Conservation (phyloP, 2,329 filamentous ascomycete genomes). For the Diaporthe velutina region DNA sequence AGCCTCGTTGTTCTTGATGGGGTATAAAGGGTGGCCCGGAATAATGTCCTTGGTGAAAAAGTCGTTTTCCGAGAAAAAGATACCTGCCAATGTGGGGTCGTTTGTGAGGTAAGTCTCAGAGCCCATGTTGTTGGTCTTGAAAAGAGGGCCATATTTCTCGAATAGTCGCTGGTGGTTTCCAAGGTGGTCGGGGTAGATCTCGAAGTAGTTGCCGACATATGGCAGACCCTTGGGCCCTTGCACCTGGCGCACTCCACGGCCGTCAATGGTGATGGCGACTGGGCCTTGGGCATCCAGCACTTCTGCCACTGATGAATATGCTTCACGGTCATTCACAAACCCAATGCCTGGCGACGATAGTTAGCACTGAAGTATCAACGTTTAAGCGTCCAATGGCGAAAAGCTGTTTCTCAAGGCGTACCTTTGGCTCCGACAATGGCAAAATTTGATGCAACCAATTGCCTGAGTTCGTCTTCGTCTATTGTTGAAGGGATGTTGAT, state of each 20-base stretch:
- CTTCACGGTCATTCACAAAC: conserved; percentile 50
- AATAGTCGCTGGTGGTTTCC: conserved; percentile 69
- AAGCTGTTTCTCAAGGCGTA: too few species aligned
- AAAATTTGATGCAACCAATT: conserved; percentile 57
- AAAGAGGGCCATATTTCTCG: conserved; percentile 63
- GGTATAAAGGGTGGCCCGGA: conserved; percentile 61
- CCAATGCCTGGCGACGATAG: conserved; percentile 49
- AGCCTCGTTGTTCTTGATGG: conserved; percentile 56
- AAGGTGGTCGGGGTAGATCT: conserved; percentile 69
- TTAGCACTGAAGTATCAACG: too few species aligned
- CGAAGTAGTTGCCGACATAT: conserved; percentile 66
- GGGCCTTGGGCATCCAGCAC: conserved; percentile 50
- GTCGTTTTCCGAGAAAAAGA: conserved; percentile 62
- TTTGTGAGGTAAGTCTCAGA: conserved; percentile 64
- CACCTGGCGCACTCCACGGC: conserved; percentile 60
- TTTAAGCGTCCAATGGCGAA: too few species aligned
- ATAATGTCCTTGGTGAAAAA: conserved; percentile 67
- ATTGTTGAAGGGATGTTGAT: conserved; percentile 52
- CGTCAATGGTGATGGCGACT: conserved; percentile 62
- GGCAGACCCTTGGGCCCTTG: conserved; percentile 63
- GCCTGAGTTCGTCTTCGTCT: conserved; percentile 54
- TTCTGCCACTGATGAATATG: conserved; percentile 51
- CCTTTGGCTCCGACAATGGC: conserved; percentile 57
- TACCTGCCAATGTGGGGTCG: conserved; percentile 58
- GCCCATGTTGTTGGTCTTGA: conserved; percentile 66